Evolutionary conservation across 768 basidiomycete genomes (phyloP), one percentile per base, ranked within the genome.

Genomic region (Mycena alexandri): DNA sequence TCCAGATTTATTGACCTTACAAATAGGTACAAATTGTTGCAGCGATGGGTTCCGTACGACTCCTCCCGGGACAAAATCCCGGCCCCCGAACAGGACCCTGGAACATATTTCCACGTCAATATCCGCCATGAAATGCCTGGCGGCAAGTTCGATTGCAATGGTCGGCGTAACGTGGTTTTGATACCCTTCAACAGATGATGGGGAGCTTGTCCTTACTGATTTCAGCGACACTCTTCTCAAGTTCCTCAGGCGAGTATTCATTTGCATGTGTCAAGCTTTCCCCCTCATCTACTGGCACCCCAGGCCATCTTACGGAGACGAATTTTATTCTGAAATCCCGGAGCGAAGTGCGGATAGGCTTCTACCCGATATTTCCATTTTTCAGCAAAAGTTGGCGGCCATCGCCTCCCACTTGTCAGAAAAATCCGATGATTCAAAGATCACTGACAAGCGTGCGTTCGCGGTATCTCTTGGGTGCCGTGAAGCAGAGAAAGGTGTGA

Each of bases 31-130:
- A 19, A 54, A 48, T 33, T 10, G 19, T 11, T 22, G 14, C 51
- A 50, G 44, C 38, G 24, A 61, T 75, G 73, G 73, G 8, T 71
- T 22, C 73, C 73, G 1, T 73, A 71, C 42, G 73, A 74, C 46
- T 54, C 67, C 7, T 68, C 69, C 10, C 69, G 59, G 24, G 52
- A 64, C 17, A 48, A 62, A 25, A 65, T 68, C 13, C 38, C 50
- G 7, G 46, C 58, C 3, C 62, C 63, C 34, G 58, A 61, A 22
- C 70, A 69, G 41, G 72, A 75, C 33, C 10, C 64, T 1, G 58
- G 63, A 14, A 75, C 69, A 51, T 75, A 73, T 42, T 75, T 75
- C 50, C 65, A 71, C 57, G 52, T 75, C 59, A 68, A 73, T 29
- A 14, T 64, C 5, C 67, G 65, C 7, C 65, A 66, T 29, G 1